A percentile compares a stretch with the other conserved stretches of the same genome.
Evolutionary conservation across 352 stramenopile genomes (phyloP).

Genomic region (Aphanomyces stellatus): DNA sequence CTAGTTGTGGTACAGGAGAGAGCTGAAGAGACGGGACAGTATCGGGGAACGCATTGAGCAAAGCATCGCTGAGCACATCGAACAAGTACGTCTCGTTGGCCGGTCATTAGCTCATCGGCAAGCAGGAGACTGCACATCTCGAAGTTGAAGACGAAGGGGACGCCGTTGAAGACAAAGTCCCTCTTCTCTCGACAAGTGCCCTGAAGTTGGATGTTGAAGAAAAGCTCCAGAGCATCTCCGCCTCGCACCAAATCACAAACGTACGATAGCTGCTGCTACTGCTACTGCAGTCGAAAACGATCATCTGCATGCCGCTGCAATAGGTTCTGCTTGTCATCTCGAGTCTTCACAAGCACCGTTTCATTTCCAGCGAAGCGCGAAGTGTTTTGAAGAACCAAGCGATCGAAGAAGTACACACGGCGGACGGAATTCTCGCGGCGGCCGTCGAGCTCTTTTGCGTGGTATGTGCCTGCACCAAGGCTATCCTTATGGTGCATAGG

Average conservation of each 20-base stretch:
- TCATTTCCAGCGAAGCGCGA: not conserved
- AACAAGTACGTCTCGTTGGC: not conserved
- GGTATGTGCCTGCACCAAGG: not conserved
- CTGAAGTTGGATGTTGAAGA: not conserved
- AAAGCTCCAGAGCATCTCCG: not conserved
- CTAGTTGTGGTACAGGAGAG: not conserved
- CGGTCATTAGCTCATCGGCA: not conserved
- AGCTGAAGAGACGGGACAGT: not conserved
- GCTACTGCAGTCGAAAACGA: too few species aligned
- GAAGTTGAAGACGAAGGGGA: not conserved
- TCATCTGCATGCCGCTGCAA: not conserved
- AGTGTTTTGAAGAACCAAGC: conserved; percentile 1
- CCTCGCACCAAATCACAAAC: not conserved
- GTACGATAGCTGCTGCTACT: not conserved
- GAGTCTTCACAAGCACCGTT: not conserved
- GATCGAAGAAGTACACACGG: not conserved
- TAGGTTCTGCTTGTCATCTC: conserved; percentile 2
- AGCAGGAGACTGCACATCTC: not conserved
- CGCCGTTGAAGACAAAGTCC: not conserved
- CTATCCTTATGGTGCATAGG: not conserved
- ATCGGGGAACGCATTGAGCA: not conserved
- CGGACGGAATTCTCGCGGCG: not conserved
- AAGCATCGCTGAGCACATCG: not conserved
- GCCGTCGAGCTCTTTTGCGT: not conserved
- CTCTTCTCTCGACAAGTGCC: not conserved